Conservation (phyloP, 805 yeast genomes). For the Metschnikowia henanensis region DNA sequence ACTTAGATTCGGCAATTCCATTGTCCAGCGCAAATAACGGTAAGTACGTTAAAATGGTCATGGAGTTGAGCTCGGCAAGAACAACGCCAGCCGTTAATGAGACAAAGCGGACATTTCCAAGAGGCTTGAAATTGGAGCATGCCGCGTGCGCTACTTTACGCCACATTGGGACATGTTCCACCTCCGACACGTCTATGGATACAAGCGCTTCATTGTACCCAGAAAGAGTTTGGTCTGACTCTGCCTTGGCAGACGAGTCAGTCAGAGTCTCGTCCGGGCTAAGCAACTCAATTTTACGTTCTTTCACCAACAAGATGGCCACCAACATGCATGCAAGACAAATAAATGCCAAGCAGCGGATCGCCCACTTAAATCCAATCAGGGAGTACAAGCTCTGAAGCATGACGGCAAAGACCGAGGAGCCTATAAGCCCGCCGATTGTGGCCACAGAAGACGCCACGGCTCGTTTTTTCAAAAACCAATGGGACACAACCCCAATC, state of each 20-base stretch:
- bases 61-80: slow-evolving; percentile 46
- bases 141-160: neutral
- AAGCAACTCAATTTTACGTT: neutral
- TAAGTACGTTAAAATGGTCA: slow-evolving; percentile 49
- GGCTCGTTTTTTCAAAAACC: slow-evolving; percentile 44
- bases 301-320: slow-evolving; percentile 13
- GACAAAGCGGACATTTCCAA: slow-evolving; percentile 45
- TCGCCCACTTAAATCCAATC: slow-evolving; percentile 57
- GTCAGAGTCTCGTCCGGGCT: neutral
- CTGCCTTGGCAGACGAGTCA: neutral
- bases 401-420: slow-evolving; percentile 53
- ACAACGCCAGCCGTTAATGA: slow-evolving; percentile 43
- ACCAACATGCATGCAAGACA: slow-evolving; percentile 35
- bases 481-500: slow-evolving; percentile 45
- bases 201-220: neutral
- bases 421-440: slow-evolving; percentile 53
- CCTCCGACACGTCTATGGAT: neutral
- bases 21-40: slow-evolving; percentile 52
- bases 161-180: neutral
- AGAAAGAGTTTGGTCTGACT: neutral
- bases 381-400: slow-evolving; percentile 47
- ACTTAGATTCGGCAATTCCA: slow-evolving; percentile 43
- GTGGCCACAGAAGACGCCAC: slow-evolving; percentile 48
- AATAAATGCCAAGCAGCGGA: slow-evolving; percentile 48
- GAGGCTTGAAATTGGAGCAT: slow-evolving; percentile 20